Base-by-base conservation (phyloP, 1,139 yeast species). In the Insectozyma bohioensis region DNA sequence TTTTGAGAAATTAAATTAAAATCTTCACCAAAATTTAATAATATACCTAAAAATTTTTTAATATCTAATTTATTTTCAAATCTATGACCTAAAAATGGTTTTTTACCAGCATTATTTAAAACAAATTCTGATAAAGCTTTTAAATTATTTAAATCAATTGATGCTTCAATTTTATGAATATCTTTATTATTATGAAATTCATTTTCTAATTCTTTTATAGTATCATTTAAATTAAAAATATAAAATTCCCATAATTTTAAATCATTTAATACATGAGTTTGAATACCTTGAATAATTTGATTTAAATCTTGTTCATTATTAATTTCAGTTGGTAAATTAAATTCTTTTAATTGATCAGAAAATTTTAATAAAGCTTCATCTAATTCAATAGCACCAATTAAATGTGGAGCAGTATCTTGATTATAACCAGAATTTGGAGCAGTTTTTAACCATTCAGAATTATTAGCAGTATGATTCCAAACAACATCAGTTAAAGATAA, bases 371-470 rank as follows among this genome's bases (percentile, higher is more conserved):
- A 67, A 13, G 73, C 68, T 12, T 62, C 68, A 54, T 92, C 98
- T 39, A 92, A 72, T 46, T 83, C 97, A 34, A 88, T 81, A 1
- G 97, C 97, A 2, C 95, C 64, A 13, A 56, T 69, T 44, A 92
- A 71, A 58, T 92, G 96, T 4, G 97, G 97, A 2, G 97, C 95
- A 3, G 96, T 90, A 35, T 74, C 75, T 20, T 72, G 72, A 41
- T 86, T 85, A 60, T 92, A 92, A 6, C 97, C 97, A 2, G 87
- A 78, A 22, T 90, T 96, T 0, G 97, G 97, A 47, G 84, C 88
- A 4, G 81, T 83, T 34, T 75, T 63, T 24, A 92, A 59, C 98
- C 98, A 92, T 1, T 53, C 61, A 0, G 97, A 87, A 56, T 92
- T 86, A 52, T 85, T 73, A 2, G 97, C 96, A 0, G 97, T 92